Base-by-base conservation (phyloP, 2,329 filamentous ascomycete species). In the Stagonosporopsis chrysanthemi region DNA sequence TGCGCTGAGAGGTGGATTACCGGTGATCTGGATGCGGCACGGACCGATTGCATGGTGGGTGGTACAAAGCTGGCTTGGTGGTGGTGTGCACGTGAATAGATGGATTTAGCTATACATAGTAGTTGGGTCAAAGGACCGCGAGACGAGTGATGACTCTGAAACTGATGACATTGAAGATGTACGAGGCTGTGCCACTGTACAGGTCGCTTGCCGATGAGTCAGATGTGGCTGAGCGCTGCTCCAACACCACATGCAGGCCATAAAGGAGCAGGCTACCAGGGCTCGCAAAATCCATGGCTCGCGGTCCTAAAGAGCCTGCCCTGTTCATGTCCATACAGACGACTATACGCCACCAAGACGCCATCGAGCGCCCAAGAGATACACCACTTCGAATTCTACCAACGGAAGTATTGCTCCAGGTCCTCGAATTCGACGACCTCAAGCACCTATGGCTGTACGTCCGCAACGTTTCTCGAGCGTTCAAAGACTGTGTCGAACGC, bases 361-460 rank as follows among this genome's bases (percentile, higher is more conserved):
- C 7, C n/a, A 19, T 5, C 23, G 12, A 19, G n/a, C n/a, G 5
- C 24, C 3, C 15, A n/a, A 39, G n/a, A 29, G 17, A 6, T 22
- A 50, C 38, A 22, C 47, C 39, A 9, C 11, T 14, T 19, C 19
- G 19, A 19, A 19, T 19, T 17, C 41, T 68, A 2, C 62, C 64
- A 6, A 45, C 49, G 3, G 67, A 69, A 39, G 36, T 68, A 43
- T 69, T 62, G 64, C 48, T 67, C 14, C 52, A 64, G 14, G 58
- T 67, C 33, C 41, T 69, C 6, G 63, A 63, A 38, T 15, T 58
- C 17, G 28, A 52, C 15, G 60, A 64, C 31, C 35, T 50, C 28
- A 42, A 54, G 17, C 54, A 69, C 31, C 60, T 70, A 9, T 70
- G 68, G 65, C 48, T 48, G 1, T 52, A 49, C 4, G 54, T 70